Conservation (phyloP, 805 yeast species). For the Hyphopichia homilentoma region DNA sequence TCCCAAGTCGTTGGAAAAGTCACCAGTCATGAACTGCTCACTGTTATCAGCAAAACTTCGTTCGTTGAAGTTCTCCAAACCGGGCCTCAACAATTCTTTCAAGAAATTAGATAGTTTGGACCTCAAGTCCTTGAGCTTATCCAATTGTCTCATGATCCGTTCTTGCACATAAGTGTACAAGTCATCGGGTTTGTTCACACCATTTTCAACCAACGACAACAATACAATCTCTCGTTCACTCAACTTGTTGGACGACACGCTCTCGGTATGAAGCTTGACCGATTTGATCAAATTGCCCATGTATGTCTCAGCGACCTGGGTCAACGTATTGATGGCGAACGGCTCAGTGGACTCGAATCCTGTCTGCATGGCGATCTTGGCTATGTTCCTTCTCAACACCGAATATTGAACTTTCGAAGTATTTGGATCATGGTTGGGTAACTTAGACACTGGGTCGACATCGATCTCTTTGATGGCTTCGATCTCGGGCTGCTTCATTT, state of each 20-base stretch:
- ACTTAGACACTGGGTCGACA: conserved; percentile 76
- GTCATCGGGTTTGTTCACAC: conserved; percentile 74
- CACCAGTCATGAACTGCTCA: conserved; percentile 93
- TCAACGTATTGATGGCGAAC: conserved; percentile 69
- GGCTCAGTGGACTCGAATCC: conserved; percentile 87
- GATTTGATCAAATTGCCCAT: conserved; percentile 70
- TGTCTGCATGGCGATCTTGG: conserved; percentile 82
- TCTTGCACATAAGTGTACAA: conserved; percentile 72
- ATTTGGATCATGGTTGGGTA: conserved; percentile 62
- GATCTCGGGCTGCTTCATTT: conserved; percentile 65
- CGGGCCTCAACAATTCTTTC: conserved; percentile 80
- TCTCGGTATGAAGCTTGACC: conserved; percentile 67
- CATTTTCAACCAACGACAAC: conserved; percentile 76
- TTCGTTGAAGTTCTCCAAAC: conserved; percentile 68
- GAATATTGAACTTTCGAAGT: conserved; percentile 60
- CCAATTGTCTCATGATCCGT: conserved; percentile 63
- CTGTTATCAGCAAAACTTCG: conserved; percentile 82
- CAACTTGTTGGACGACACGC: conserved; percentile 45
- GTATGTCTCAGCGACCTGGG: conserved; percentile 82
- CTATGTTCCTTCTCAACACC: conserved; percentile 63
- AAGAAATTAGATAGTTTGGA: conserved; percentile 64
- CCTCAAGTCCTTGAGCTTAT: conserved; percentile 66
- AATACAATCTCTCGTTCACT: conserved; percentile 45
- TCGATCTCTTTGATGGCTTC: conserved; percentile 63
- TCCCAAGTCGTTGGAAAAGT: conserved; percentile 87